phyloP scores from a whole-genome alignment of 2,329 filamentous ascomycete species.

The Bipolaris bicolor region DNA sequence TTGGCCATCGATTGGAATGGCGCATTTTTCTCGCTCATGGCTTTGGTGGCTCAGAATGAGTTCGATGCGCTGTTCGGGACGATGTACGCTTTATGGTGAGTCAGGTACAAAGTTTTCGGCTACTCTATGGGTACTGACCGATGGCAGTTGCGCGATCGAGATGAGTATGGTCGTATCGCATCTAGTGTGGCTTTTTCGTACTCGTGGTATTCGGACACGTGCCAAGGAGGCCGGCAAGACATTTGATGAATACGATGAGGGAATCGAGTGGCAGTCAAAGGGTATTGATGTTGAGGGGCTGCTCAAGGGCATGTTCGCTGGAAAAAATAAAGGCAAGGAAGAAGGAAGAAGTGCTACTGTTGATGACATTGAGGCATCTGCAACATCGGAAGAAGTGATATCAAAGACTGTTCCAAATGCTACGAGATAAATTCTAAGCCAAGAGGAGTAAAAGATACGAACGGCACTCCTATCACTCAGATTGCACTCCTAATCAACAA shows the following conservation, averaged over 20 bases:
- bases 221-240: constrained; percentile 49
- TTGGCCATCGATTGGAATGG: constrained; percentile 64
- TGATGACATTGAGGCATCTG: not conserved
- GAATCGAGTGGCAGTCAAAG: constrained; percentile 28
- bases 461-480: no score
- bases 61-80: constrained; percentile 66
- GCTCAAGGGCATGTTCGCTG: constrained; percentile 12
- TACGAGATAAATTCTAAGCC: constrained; percentile 18
- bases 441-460: not conserved
- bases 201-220: constrained; percentile 56
- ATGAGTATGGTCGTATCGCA: constrained; percentile 64
- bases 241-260: constrained; percentile 59
- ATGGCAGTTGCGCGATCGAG: constrained; percentile 57
- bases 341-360: not conserved
- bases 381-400: constrained; percentile 1
- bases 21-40: constrained; percentile 66
- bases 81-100: constrained; percentile 60
- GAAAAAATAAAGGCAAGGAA: not conserved
- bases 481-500: no score
- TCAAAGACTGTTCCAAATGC: constrained; percentile 21
- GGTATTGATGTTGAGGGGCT: constrained; percentile 29
- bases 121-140: not conserved
- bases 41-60: constrained; percentile 61
- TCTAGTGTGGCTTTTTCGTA: constrained; percentile 61
- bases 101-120: not conserved